A percentile compares a stretch with the other conserved stretches of the same genome.
phyloP scores from a whole-genome alignment of 169 alveolate species.

The Plasmodium vivax region DNA sequence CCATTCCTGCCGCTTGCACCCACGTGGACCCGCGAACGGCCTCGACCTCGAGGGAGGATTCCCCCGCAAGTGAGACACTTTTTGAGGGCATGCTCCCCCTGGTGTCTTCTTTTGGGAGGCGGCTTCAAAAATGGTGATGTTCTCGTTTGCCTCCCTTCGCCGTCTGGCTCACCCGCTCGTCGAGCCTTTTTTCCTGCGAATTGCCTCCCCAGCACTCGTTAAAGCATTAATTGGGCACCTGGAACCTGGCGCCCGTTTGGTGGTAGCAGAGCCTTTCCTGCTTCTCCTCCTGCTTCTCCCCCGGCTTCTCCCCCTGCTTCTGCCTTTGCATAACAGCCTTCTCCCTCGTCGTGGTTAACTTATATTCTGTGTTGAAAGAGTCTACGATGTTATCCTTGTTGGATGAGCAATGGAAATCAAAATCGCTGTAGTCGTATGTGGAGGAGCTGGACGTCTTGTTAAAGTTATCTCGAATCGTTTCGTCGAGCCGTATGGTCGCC shows the following conservation, averaged over 20 bases:
- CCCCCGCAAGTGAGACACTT: background rate
- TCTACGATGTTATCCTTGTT: conserved; percentile 39
- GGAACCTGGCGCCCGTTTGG: background rate
- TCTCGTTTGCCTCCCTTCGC: background rate
- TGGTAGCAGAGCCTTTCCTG: background rate
- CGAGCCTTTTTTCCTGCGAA: background rate
- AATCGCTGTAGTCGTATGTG: conserved; percentile 44
- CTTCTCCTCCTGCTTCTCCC: background rate
- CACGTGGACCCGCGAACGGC: background rate
- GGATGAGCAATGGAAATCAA: conserved; percentile 37
- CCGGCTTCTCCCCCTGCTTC: background rate
- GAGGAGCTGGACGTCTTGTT: conserved; percentile 35
- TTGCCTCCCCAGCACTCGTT: background rate
- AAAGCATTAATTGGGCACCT: background rate
- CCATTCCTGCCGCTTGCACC: background rate
- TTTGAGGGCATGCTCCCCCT: background rate
- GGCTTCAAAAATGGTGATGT: background rate
- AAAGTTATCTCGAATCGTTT: conserved; percentile 5
- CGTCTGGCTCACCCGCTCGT: background rate
- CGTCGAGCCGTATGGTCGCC: conserved; percentile 12
- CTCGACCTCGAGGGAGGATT: background rate
- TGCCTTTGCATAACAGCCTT: background rate
- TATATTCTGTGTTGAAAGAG: conserved; percentile 51
- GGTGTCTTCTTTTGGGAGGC: no score
- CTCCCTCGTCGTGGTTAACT: background rate